Percentiles rank a stretch among this genome's conserved stretches.
Conservation (phyloP, 2,329 filamentous ascomycete species). For the Bretziella fagacearum region DNA sequence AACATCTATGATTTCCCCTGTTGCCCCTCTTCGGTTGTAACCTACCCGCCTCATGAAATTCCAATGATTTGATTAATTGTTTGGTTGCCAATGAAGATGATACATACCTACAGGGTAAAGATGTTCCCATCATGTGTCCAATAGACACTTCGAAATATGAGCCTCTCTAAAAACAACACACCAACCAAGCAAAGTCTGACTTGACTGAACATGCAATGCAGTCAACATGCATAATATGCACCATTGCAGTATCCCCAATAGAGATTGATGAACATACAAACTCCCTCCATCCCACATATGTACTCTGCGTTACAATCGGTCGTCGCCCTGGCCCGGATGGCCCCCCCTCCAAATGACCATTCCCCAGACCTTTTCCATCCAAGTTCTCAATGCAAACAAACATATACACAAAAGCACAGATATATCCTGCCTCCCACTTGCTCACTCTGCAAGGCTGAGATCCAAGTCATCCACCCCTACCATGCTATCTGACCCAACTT, state of each 20-base stretch:
- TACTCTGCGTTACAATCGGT: neutral
- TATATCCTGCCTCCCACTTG: too few species aligned
- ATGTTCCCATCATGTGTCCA: too few species aligned
- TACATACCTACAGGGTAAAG: too few species aligned
- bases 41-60: too few species aligned
- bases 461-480: neutral
- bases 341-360: neutral
- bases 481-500: neutral
- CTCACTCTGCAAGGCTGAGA: neutral
- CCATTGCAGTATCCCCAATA: neutral
- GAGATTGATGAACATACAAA: too few species aligned
- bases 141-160: too few species aligned
- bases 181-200: neutral
- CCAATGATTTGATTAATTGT: too few species aligned
- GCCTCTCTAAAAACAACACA: neutral
- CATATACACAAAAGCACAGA: too few species aligned
- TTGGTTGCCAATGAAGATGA: too few species aligned
- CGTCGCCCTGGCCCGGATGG: neutral
- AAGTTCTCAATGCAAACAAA: neutral
- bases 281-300: neutral
- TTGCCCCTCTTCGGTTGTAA: too few species aligned
- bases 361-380: neutral
- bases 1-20: too few species aligned
- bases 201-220: neutral
- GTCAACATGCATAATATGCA: neutral